Evolutionary conservation across 2,329 filamentous ascomycete species (phyloP), one percentile per base, ranked within the genome.

Genomic region (Fusarium tjaetaba): DNA sequence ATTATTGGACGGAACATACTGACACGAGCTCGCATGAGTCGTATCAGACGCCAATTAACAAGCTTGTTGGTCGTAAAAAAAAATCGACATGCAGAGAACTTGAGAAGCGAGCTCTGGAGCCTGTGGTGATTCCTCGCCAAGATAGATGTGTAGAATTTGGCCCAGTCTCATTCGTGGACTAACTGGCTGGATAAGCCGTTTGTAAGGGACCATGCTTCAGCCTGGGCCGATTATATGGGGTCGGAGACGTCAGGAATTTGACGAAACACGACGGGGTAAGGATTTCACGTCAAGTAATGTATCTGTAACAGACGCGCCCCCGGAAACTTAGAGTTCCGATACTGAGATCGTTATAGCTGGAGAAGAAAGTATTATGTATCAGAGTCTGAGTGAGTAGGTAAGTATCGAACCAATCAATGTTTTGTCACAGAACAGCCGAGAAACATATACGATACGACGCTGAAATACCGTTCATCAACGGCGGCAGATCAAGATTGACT

Each of bases 81-180:
- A 15, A 15, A 9, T 41, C 61, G 55, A 28, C 34, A 41, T 66
- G 42, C 20, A 30, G 46, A 55, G 36, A 41, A 55, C 34, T 42
- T n/a, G 45, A 61, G 49, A 49, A 42, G 61, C 59, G 70, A 49
- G 61, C 36, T 34, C 26, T 65, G 60, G 34, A 55, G 34, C 24
- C 34, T 53, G 34, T 28, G 34, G 34, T 41, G 9, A 43, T 49
- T 48, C 24, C 48, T 59, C 58, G 63, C 39, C 45, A 60, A 68
- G 45, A 61, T 48, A 68, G 45, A 61, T 43, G 24, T 34, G 26
- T 39, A 42, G 26, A 46, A 45, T 70, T 69, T 55, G 53, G 45
- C 22, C 30, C n/a, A 26, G 39, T 14, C 49, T 68, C 64, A 73
- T 74, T 77, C 68, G 70, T 77, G 73, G 73, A 73, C 74, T 69